These are phyloP conservation scores for Cryptococcus neoformans DNA, from an alignment of 1,284 basidiomycete species.

Conservation along the genomic window DNA sequence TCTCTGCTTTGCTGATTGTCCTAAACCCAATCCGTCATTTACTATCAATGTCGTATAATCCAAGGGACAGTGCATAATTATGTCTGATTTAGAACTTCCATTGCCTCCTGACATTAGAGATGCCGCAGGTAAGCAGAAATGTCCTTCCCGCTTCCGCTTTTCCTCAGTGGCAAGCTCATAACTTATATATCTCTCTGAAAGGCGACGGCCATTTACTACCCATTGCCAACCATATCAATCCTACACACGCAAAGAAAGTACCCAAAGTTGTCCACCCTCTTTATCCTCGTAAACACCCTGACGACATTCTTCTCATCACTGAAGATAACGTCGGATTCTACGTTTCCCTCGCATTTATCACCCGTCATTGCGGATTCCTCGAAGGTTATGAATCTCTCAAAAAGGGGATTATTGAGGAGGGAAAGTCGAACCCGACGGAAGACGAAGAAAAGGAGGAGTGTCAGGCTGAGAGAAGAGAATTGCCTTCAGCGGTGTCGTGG, in stretches of 20 bases:
- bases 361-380: background rate
- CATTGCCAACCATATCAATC: background rate
- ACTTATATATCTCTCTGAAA: no score
- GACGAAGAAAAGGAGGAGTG: background rate
- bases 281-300: background rate
- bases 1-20: no score
- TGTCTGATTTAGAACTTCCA: no score
- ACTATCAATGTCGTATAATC: no score
- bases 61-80: no score
- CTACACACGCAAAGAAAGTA: background rate
- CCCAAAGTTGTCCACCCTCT: background rate
- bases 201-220: background rate
- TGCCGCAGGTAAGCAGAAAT: no score
- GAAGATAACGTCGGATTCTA: constrained; percentile 1
- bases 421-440: no score
- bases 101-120: no score
- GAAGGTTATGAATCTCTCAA: background rate
- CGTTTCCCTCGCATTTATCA: background rate
- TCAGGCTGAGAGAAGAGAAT: background rate
- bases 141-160: no score
- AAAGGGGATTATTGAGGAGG: no score
- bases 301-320: background rate
- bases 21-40: no score
- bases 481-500: background rate
- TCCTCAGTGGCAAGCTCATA: no score